Percentiles rank a stretch among this genome's conserved stretches.
phyloP scores from a whole-genome alignment of 176 grass and related monocot genomes.

The Canna indica region DNA sequence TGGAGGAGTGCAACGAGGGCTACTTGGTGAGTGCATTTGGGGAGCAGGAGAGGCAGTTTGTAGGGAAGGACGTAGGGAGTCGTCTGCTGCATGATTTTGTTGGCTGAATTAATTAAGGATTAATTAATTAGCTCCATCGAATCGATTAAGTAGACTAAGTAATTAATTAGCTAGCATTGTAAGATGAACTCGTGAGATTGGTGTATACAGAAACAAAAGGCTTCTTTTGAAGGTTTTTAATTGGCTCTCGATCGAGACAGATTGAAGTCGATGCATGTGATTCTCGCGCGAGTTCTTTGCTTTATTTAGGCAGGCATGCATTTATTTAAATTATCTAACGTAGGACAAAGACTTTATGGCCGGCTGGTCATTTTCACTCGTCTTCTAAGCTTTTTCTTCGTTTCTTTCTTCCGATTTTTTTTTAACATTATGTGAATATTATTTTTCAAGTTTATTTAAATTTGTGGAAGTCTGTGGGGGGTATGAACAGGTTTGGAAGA shows the following conservation, averaged over 20 bases:
- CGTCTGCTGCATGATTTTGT: conserved; percentile 96
- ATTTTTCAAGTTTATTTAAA: no score
- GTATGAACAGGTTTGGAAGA: not conserved
- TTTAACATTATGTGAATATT: no score
- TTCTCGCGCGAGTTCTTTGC: not conserved
- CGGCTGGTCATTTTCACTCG: no score
- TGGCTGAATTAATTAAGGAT: conserved; percentile 26
- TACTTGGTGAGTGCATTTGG: conserved; percentile 59
- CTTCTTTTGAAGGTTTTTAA: not conserved
- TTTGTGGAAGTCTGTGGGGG: no score
- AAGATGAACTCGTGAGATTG: not conserved
- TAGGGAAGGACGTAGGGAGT: conserved; percentile 62
- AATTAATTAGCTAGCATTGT: not conserved
- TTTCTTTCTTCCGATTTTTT: no score
- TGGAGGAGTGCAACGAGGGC: conserved; percentile 67
- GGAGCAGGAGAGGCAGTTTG: conserved; percentile 71
- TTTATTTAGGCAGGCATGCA: no score
- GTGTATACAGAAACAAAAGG: not conserved
- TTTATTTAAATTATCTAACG: no score
- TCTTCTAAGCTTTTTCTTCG: no score
- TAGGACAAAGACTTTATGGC: no score
- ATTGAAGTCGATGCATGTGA: not conserved
- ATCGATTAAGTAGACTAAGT: not conserved
- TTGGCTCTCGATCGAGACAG: not conserved
- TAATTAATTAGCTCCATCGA: no score